A percentile compares a stretch with the other conserved stretches of the same genome.
phyloP scores from a whole-genome alignment of 2,329 filamentous ascomycete species.

The Arachnomyces sp. region DNA sequence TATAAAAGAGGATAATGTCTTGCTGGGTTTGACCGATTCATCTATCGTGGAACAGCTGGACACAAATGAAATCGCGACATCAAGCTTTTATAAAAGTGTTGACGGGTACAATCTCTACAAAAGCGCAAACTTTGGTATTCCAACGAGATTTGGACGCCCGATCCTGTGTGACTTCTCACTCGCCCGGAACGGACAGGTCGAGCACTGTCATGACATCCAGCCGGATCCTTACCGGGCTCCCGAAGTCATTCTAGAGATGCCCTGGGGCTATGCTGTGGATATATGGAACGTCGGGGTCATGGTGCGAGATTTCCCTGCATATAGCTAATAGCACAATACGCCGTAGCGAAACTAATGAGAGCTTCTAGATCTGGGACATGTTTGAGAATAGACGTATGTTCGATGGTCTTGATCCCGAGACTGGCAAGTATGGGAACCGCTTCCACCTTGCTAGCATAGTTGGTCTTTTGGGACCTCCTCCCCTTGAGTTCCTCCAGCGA shows the following conservation, averaged over 20 bases:
- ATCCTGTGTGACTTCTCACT: slow-evolving; percentile 19
- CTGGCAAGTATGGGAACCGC: slow-evolving; percentile 15
- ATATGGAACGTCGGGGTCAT: slow-evolving; percentile 7
- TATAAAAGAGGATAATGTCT: slow-evolving; percentile 12
- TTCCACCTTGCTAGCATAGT: slow-evolving; percentile 21
- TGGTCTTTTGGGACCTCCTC: slow-evolving; percentile 19
- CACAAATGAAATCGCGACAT: slow-evolving; percentile 15
- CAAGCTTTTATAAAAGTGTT: slow-evolving; percentile 15
- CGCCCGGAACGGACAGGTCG: slow-evolving; percentile 15
- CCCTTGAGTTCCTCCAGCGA: slow-evolving; percentile 19
- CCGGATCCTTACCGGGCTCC: slow-evolving; percentile 3
- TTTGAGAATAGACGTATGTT: slow-evolving; percentile 17
- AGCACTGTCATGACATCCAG: slow-evolving; percentile 14
- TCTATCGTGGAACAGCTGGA: slow-evolving; percentile 16
- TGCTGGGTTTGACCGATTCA: slow-evolving; percentile 14
- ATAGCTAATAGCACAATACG: slow-evolving; percentile 8
- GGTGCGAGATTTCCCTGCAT: background rate
- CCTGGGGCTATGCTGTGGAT: slow-evolving; percentile 3
- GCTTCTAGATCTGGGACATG: slow-evolving; percentile 17
- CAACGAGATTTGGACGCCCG: slow-evolving; percentile 16
- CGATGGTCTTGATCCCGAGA: slow-evolving; percentile 14
- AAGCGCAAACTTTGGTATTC: slow-evolving; percentile 14
- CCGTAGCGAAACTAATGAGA: slow-evolving; percentile 11
- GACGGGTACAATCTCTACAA: slow-evolving; percentile 1
- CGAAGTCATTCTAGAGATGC: slow-evolving; percentile 3